Percentiles rank a stretch among this genome's conserved stretches.
phyloP scores from a whole-genome alignment of 1,139 yeast species.

The Lodderomyces oxycetoniae region DNA sequence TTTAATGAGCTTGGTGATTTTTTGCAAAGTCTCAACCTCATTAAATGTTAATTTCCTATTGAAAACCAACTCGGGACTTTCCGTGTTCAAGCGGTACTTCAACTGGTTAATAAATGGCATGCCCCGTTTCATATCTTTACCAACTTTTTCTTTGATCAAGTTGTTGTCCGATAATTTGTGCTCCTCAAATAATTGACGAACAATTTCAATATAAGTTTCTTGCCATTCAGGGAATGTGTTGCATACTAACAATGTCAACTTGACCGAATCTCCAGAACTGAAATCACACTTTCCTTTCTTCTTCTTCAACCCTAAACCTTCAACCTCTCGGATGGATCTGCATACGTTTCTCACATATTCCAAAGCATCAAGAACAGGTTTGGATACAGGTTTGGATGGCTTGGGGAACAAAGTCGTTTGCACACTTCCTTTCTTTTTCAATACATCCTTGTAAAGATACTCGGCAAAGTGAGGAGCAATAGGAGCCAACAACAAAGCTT shows the following conservation, averaged over 20 bases:
- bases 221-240: slow-evolving; percentile 96
- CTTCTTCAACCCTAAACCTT: slow-evolving; percentile 81
- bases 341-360: slow-evolving; percentile 73
- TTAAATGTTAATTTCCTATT: slow-evolving; percentile 79
- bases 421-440: slow-evolving; percentile 57
- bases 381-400: slow-evolving; percentile 60
- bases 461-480: slow-evolving; percentile 96
- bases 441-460: slow-evolving; percentile 76
- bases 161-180: slow-evolving; percentile 59
- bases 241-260: slow-evolving; percentile 67
- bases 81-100: slow-evolving; percentile 70
- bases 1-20: slow-evolving; percentile 52
- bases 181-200: slow-evolving; percentile 68
- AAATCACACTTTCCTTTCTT: slow-evolving; percentile 80
- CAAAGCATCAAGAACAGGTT: slow-evolving; percentile 60
- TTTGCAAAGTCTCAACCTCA: slow-evolving; percentile 65
- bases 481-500: slow-evolving; percentile 81
- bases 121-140: slow-evolving; percentile 86
- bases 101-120: slow-evolving; percentile 92
- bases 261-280: slow-evolving; percentile 69
- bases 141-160: slow-evolving; percentile 56
- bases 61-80: slow-evolving; percentile 72
- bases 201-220: slow-evolving; percentile 77
- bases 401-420: slow-evolving; percentile 80
- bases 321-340: slow-evolving; percentile 87